Conservation (phyloP, 2,329 filamentous ascomycete genomes). For the Aspergillus japonicus region DNA sequence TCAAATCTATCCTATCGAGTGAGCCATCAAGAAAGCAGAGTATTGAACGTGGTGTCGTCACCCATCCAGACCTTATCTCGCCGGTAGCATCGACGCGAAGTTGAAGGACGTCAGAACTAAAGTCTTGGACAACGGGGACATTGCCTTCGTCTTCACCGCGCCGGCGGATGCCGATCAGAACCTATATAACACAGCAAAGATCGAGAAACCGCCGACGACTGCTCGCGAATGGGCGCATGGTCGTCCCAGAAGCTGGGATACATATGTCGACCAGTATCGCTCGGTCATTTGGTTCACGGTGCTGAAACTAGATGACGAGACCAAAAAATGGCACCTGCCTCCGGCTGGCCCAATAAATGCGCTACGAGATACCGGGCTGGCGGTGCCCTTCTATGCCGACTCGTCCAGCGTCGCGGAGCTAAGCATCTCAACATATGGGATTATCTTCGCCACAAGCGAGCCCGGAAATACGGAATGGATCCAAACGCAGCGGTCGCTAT, state of each 20-base stretch:
- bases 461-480: background rate
- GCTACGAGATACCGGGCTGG: background rate
- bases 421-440: background rate
- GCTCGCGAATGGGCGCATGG: background rate
- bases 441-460: background rate
- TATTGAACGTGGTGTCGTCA: background rate
- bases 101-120: background rate
- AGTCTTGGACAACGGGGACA: background rate
- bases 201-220: background rate
- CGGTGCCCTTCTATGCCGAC: background rate
- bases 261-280: background rate
- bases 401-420: background rate
- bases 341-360: background rate
- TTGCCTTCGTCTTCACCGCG: constrained; percentile 1
- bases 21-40: too few species aligned
- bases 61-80: background rate
- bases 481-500: background rate
- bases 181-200: background rate
- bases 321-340: background rate
- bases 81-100: constrained; percentile 1
- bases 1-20: too few species aligned
- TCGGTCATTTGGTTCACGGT: constrained; percentile 5
- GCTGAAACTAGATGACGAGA: background rate
- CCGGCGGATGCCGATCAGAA: background rate
- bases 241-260: constrained; percentile 5